Evolutionary conservation across 1,284 basidiomycete genomes (phyloP).

Genomic region (Irpex sp.): DNA sequence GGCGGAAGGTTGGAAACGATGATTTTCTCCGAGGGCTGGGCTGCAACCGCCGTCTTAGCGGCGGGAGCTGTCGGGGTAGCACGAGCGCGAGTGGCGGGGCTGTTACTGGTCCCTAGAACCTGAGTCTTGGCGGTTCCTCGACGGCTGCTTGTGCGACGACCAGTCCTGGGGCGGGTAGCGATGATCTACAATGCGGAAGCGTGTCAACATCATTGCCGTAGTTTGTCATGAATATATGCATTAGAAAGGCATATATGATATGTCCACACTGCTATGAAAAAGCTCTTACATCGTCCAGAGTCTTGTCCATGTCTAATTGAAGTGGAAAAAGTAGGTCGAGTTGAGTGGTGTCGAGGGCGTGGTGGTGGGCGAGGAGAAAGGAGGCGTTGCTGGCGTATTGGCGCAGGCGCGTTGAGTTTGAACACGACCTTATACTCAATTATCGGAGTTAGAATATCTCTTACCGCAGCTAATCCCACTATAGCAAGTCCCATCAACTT

Average conservation of each 20-base stretch:
- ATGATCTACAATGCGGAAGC: conserved; percentile 58
- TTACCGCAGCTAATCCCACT: conserved; percentile 2
- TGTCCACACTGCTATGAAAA: conserved; percentile 6
- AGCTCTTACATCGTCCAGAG: conserved; percentile 80
- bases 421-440: conserved; percentile 11
- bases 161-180: conserved; percentile 50
- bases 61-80: conserved; percentile 32
- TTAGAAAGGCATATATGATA: not conserved
- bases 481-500: conserved; percentile 3
- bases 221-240: conserved; percentile 8
- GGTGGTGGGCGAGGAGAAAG: conserved; percentile 7
- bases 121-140: conserved; percentile 45
- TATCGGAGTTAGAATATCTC: conserved; percentile 16
- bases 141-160: conserved; percentile 44
- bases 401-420: conserved; percentile 18
- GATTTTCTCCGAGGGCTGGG: conserved; percentile 78
- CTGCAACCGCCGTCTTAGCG: conserved; percentile 36
- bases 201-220: conserved; percentile 11
- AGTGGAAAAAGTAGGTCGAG: not conserved
- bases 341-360: conserved; percentile 14
- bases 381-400: conserved; percentile 25
- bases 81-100: conserved; percentile 50
- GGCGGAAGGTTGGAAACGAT: conserved; percentile 93
- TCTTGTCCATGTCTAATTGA: conserved; percentile 65
- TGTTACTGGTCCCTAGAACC: conserved; percentile 50